phyloP scores from a whole-genome alignment of 2,329 filamentous ascomycete species.

The Penicillium sp. region DNA sequence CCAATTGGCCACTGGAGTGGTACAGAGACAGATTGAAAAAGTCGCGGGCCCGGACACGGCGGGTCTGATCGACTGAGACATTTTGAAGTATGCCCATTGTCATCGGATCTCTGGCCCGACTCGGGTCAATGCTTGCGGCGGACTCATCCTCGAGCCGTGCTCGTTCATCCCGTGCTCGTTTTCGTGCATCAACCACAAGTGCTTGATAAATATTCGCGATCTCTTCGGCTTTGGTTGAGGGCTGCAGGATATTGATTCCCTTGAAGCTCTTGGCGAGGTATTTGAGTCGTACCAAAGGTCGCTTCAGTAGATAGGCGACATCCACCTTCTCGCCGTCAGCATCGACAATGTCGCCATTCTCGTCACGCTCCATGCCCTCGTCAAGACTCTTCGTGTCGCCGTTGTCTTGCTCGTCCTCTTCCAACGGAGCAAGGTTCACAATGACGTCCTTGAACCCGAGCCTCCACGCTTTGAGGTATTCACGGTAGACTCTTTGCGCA shows the following conservation, averaged over 20 bases:
- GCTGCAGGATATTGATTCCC: slow-evolving; percentile 46
- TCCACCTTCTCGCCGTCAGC: slow-evolving; percentile 84
- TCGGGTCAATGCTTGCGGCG: slow-evolving; percentile 75
- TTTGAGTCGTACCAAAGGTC: slow-evolving; percentile 82
- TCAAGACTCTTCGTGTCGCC: slow-evolving; percentile 50
- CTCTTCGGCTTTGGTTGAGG: slow-evolving; percentile 52
- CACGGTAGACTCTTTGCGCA: slow-evolving; percentile 71
- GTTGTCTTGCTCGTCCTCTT: slow-evolving; percentile 55
- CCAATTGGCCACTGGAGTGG: slow-evolving; percentile 83
- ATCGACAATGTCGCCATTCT: slow-evolving; percentile 60
- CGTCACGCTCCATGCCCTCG: slow-evolving; percentile 54
- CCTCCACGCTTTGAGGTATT: slow-evolving; percentile 84
- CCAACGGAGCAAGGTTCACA: slow-evolving; percentile 78
- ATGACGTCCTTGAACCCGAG: slow-evolving; percentile 92
- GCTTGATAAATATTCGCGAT: slow-evolving; percentile 62
- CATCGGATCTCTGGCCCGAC: slow-evolving; percentile 70
- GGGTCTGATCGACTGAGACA: slow-evolving; percentile 67
- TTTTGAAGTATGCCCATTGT: slow-evolving; percentile 68
- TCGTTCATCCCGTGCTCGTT: slow-evolving; percentile 66
- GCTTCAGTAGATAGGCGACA: slow-evolving; percentile 85
- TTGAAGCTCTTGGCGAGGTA: slow-evolving; percentile 80
- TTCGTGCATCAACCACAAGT: slow-evolving; percentile 71
- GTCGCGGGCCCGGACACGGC: slow-evolving; percentile 85
- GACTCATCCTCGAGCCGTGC: slow-evolving; percentile 79
- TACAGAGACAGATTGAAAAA: slow-evolving; percentile 78